Evolutionary conservation across 1,139 yeast species (phyloP).

Genomic region (Yamadazyma dendronema): DNA sequence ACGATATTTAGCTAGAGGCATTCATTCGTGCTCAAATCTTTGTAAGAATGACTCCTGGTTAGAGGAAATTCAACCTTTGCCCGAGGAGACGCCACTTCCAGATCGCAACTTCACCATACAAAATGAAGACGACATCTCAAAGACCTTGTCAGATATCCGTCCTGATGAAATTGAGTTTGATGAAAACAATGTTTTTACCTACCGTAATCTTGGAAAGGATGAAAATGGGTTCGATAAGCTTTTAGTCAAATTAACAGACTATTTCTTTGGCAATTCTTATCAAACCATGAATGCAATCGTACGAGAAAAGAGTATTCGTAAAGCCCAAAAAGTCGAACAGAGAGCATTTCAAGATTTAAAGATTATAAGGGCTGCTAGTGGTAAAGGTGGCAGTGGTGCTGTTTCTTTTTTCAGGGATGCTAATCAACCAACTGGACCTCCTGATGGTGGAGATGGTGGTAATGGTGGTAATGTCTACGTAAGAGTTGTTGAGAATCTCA

Average conservation of each 20-base stretch:
- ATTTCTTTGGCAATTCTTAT: conserved; percentile 43
- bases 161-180: conserved; percentile 9
- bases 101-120: conserved; percentile 8
- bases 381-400: conserved; percentile 86
- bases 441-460: conserved; percentile 99
- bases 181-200: conserved; percentile 14
- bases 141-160: conserved; percentile 1
- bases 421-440: conserved; percentile 83
- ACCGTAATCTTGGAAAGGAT: conserved; percentile 21
- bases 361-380: conserved; percentile 67
- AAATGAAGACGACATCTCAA: conserved; percentile 4
- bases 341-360: conserved; percentile 58
- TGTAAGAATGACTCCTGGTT: conserved; percentile 14
- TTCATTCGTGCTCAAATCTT: conserved; percentile 1
- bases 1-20: not conserved
- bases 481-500: conserved; percentile 70
- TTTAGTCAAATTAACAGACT: conserved; percentile 34
- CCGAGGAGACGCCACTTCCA: conserved; percentile 10
- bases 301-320: conserved; percentile 23
- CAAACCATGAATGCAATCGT: conserved; percentile 41
- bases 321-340: conserved; percentile 38
- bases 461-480: conserved; percentile 84
- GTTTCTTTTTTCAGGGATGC: conserved; percentile 87
- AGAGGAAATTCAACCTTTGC: conserved; percentile 11
- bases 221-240: conserved; percentile 20